phyloP scores from a whole-genome alignment of 129 eudicot genomes.

The Apium graveolens region DNA sequence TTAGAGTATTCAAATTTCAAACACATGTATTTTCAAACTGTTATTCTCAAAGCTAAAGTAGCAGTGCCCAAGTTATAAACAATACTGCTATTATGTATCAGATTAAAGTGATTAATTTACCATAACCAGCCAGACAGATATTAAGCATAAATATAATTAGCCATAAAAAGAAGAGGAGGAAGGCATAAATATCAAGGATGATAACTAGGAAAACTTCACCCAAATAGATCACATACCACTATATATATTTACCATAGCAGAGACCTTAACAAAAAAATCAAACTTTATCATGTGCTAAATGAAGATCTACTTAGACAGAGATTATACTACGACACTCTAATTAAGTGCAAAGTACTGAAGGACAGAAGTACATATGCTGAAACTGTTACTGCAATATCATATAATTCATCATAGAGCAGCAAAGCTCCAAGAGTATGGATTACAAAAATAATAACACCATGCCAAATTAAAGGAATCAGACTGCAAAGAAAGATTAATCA shows the following conservation, averaged over 20 bases:
- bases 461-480: not conserved
- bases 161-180: no score
- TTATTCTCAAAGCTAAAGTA: not conserved
- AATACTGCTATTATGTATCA: not conserved
- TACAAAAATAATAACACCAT: not conserved
- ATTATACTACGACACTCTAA: not conserved
- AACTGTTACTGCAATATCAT: not conserved
- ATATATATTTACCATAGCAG: not conserved
- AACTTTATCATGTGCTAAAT: not conserved
- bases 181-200: constrained; percentile 24
- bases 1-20: not conserved
- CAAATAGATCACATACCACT: not conserved
- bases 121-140: not conserved
- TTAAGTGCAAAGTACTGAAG: not conserved
- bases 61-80: not conserved
- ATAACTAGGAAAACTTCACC: not conserved
- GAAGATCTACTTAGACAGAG: not conserved
- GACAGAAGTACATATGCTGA: not conserved
- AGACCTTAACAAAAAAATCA: not conserved
- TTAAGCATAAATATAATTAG: constrained; percentile 13
- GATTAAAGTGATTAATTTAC: not conserved
- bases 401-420: not conserved
- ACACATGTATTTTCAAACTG: not conserved
- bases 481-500: constrained; percentile 16
- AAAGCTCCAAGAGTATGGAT: not conserved